Base-by-base conservation (phyloP, 768 basidiomycete species). In the Russula olivacea region DNA sequence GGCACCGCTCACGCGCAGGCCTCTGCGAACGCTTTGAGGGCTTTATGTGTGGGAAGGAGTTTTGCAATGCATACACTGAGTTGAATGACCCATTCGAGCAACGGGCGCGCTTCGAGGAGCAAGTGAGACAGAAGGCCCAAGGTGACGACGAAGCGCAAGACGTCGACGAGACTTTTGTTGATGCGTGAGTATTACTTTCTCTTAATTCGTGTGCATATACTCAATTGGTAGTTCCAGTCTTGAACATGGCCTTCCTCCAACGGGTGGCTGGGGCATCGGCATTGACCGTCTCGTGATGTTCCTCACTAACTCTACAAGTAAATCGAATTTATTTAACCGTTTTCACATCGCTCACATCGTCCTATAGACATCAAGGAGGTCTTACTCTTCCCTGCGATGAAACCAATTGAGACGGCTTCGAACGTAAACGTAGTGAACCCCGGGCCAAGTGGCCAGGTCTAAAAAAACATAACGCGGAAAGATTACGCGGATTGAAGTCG, bases 41-140 rank as follows among this genome's bases (percentile, higher is more conserved):
- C 10, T 99, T 99, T 83, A 83, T 99, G 82, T 96, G 93, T 58
- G 93, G 93, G 63, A 95, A 97, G 81, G 96, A 98, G 76, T 87
- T 98, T 75, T 95, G 93, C 81, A 98, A 99, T 71, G 96, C 97
- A 25, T 99, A 99, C 74, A 99, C 97, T 47, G 97, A 99, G 80
- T 83, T 99, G 81, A 99, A 99, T 77, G 97, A 99, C 76, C 97
- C 93, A 0, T 96, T 95, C 72, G 92, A 94, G 75, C 97, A 99
- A 76, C 82, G 94, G 40, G 77, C 92, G 70, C 86, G 97, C 66
- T 99, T 99, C 76, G 93, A 96, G 75, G 97, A 98, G 75, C 91
- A 93, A 81, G 85, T 86, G 30, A 48, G 84, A 71, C 97, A 98
- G 77, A 98, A 98, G 86, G 93, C 93, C 61, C 85, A 87, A 65